Conservation (phyloP, 306 rosid genomes). For the Cucumis cinereus region DNA sequence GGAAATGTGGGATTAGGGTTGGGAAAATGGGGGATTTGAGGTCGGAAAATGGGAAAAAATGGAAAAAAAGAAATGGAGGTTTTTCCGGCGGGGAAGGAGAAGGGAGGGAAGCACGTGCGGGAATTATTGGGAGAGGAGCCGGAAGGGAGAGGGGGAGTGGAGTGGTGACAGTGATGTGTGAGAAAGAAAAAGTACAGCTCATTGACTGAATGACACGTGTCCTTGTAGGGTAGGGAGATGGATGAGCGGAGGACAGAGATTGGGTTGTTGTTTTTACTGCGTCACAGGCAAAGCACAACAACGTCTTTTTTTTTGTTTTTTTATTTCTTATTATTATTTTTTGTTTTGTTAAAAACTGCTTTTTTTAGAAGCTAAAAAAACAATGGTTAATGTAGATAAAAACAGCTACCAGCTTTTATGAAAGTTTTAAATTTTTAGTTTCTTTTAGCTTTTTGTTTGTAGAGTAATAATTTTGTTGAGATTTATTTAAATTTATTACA, state of each 20-base stretch:
- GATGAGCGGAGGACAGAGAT: not conserved
- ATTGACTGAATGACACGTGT: slow-evolving; percentile 33
- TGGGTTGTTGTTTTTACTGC: slow-evolving; percentile 1
- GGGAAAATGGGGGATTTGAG: not conserved
- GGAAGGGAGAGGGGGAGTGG: not conserved
- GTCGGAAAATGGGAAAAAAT: not conserved
- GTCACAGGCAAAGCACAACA: not conserved
- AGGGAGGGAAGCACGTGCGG: slow-evolving; percentile 44
- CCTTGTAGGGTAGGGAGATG: slow-evolving; percentile 13
- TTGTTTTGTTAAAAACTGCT: no score
- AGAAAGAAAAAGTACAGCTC: slow-evolving; percentile 1
- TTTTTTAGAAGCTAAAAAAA: no score
- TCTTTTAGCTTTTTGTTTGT: no score
- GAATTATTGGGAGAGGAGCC: not conserved
- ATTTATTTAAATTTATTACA: no score
- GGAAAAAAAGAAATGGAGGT: not conserved
- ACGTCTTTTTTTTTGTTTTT: not conserved
- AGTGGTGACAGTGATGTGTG: slow-evolving; percentile 19
- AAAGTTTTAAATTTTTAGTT: no score
- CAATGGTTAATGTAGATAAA: no score
- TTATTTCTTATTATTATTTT: not conserved
- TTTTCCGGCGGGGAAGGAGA: slow-evolving; percentile 44
- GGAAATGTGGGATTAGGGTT: slow-evolving; percentile 20
- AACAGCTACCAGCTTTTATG: no score
- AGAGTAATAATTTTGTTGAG: no score